Percentiles rank a stretch among this genome's conserved stretches.
These are phyloP conservation scores for Nemophila menziesii DNA, from an alignment of 257 asterid species.

Conservation along the genomic window DNA sequence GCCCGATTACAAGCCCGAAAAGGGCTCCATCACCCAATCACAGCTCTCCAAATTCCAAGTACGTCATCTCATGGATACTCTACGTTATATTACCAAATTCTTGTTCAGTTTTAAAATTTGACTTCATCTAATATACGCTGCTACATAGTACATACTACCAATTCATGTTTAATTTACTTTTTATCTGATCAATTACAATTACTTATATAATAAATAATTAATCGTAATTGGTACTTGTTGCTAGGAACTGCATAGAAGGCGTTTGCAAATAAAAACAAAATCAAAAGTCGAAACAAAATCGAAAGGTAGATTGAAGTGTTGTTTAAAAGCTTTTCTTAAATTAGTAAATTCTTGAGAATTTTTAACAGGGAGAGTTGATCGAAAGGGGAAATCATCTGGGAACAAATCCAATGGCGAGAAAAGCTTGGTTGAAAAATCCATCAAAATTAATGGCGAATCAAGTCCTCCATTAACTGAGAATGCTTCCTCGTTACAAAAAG, in stretches of 20 bases:
- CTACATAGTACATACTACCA: not conserved
- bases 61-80: not conserved
- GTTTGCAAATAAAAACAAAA: conserved; percentile 62
- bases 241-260: conserved; percentile 76
- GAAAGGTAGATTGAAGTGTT: conserved; percentile 31
- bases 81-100: no score
- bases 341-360: not conserved
- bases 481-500: conserved; percentile 13
- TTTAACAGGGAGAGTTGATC: conserved; percentile 18
- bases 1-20: conserved; percentile 40
- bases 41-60: conserved; percentile 82
- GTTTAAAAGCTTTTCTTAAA: not conserved
- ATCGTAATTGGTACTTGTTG: no score
- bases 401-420: conserved; percentile 18
- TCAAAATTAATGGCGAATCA: conserved; percentile 15
- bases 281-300: conserved; percentile 39
- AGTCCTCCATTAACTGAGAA: conserved; percentile 11
- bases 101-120: no score
- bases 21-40: conserved; percentile 27
- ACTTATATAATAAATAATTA: no score
- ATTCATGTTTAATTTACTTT: not conserved
- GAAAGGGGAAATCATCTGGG: conserved; percentile 30
- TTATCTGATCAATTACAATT: not conserved
- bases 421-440: conserved; percentile 8
- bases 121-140: no score